A percentile compares a stretch with the other conserved stretches of the same genome.
Conservation (phyloP, 2,329 filamentous ascomycete genomes). For the Aureobasidium sp. region DNA sequence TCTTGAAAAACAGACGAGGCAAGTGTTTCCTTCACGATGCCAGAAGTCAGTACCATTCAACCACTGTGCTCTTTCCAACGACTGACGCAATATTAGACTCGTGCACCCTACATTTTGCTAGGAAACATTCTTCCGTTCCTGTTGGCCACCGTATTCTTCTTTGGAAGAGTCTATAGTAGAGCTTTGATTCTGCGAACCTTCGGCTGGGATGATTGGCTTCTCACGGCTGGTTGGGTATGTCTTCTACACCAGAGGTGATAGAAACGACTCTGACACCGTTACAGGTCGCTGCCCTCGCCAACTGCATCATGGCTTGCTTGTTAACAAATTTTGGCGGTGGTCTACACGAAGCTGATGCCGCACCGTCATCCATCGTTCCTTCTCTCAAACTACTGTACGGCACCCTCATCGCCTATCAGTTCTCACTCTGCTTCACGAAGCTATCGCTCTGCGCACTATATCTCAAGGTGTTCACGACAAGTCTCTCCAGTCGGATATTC, state of each 20-base stretch:
- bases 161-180: background rate
- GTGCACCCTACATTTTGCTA: constrained; percentile 1
- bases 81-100: background rate
- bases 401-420: constrained; percentile 1
- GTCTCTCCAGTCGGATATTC: background rate
- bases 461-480: constrained; percentile 6
- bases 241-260: background rate
- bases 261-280: background rate
- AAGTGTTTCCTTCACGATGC: background rate
- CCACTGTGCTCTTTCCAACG: background rate
- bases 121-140: constrained; percentile 7
- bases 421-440: constrained; percentile 6
- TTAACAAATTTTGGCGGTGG: background rate
- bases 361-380: background rate
- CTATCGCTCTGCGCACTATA: constrained; percentile 3
- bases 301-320: constrained; percentile 8
- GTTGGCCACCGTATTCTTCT: background rate
- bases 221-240: background rate
- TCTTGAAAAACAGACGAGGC: background rate
- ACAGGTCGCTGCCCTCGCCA: background rate
- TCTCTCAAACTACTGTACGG: background rate
- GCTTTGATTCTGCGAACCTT: background rate
- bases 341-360: background rate
- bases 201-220: constrained; percentile 6
- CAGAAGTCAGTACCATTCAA: background rate